A percentile compares a stretch with the other conserved stretches of the same genome.
These are phyloP conservation scores for Chlorociboria aeruginascens DNA, from an alignment of 495 filamentous ascomycete species.

Conservation along the genomic window DNA sequence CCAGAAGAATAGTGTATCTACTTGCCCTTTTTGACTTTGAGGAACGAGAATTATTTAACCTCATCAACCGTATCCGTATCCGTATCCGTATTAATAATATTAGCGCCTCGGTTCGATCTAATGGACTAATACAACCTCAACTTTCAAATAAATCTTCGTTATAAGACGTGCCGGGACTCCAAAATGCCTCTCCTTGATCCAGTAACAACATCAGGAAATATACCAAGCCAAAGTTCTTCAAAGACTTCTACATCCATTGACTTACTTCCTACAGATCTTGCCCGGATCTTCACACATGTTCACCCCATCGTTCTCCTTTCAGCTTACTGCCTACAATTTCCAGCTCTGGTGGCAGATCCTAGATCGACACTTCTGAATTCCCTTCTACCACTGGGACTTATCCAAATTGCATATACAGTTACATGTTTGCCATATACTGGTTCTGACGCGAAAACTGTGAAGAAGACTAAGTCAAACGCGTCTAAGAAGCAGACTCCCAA, in stretches of 20 bases:
- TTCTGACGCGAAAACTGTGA: constrained; percentile 17
- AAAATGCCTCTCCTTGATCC: constrained; percentile 20
- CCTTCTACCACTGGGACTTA: constrained; percentile 46
- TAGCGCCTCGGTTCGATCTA: no score
- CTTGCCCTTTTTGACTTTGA: no score
- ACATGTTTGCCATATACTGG: constrained; percentile 62
- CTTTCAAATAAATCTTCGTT: no score
- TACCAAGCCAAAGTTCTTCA: not conserved
- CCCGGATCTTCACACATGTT: constrained; percentile 28
- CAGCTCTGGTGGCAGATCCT: constrained; percentile 57
- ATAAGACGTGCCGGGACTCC: not conserved
- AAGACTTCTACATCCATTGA: constrained; percentile 16
- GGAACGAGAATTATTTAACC: no score
- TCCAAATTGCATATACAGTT: constrained; percentile 59
- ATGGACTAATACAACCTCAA: no score
- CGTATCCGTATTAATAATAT: no score
- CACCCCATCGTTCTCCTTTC: constrained; percentile 56
- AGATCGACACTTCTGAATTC: constrained; percentile 47
- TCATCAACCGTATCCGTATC: no score
- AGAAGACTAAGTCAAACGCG: constrained; percentile 27
- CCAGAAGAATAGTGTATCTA: no score
- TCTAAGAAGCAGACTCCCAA: constrained; percentile 27
- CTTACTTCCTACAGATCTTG: constrained; percentile 17
- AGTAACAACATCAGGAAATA: constrained; percentile 17
- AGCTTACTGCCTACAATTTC: constrained; percentile 49